Base-by-base conservation (phyloP, 192 early-diverging fungal species). In the Backusella sp. region DNA sequence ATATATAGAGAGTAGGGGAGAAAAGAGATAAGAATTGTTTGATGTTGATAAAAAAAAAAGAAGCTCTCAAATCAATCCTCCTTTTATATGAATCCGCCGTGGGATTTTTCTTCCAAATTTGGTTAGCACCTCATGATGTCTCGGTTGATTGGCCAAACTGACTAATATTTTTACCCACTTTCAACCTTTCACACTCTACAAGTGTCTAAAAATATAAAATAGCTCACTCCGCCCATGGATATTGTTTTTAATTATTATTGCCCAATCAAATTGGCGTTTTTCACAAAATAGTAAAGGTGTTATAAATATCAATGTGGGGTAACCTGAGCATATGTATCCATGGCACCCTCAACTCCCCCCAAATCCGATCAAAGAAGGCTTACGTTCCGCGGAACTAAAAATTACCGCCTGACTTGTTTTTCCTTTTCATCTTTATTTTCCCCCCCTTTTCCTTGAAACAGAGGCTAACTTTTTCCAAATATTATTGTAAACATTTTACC, bases 371-470 rank as follows among this genome's bases (percentile, higher is more conserved):
- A 28, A 62, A 62, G 23, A 62, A 14, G 56, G 56, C 7, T 32
- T 62, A 49, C 12, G 56, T 62, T 62, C 56, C 56, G 56, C 56
- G 56, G 56, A 62, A 62, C 56, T 49, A 62, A 62, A 32, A 12
- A 28, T 62, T 62, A 28, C 23, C 56, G 56, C 56, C 56, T 62
- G 56, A 62, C 56, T 62, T 23, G 26, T 73, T 65, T 59, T 65
- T 59, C 52, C 34, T 73, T 23, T 34, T 73, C 46, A 53, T 21
- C 53, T 56, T 73, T 52, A 53, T 46, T 30, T 67, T 30, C 21
- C 21, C 70, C 70, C 39, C 70, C 39, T 72, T 72, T 53, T 72
- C 37, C 39, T 53, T 53, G n/a, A 68, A 32, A 30, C 39, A 49
- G 15, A 52, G 17, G 41, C 56, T 62, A 62, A 14, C 56, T 28